Evolutionary conservation across 257 asterid genomes (phyloP).

Genomic region (Jacaranda mimosifolia): DNA sequence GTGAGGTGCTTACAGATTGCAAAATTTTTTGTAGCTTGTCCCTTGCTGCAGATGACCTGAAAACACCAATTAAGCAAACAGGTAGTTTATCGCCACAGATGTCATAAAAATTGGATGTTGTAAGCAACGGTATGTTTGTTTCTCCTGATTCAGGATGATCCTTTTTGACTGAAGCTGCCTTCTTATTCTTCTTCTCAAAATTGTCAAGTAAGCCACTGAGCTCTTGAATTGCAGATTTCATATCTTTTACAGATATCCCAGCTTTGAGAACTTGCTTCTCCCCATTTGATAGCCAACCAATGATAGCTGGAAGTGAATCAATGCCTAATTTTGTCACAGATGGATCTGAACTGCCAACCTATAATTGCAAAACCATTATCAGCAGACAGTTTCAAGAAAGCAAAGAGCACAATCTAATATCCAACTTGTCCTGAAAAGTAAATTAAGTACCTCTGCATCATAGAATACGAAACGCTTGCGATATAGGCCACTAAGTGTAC

Average conservation of each 20-base stretch:
- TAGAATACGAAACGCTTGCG: conserved; percentile 69
- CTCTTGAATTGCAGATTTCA: conserved; percentile 80
- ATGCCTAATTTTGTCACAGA: conserved; percentile 64
- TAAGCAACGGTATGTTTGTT: conserved; percentile 58
- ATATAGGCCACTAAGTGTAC: conserved; percentile 83
- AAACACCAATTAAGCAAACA: conserved; percentile 86
- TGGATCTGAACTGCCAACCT: conserved; percentile 82
- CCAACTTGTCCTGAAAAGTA: neutral
- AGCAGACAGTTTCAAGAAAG: conserved; percentile 24
- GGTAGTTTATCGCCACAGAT: conserved; percentile 77
- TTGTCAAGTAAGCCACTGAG: conserved; percentile 73
- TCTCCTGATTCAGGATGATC: conserved; percentile 52
- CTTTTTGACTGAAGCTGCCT: conserved; percentile 60
- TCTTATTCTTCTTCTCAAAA: conserved; percentile 74
- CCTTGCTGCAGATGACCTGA: conserved; percentile 67
- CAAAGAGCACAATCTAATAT: neutral
- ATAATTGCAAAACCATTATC: conserved; percentile 22
- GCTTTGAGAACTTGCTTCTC: conserved; percentile 69
- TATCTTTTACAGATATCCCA: conserved; percentile 80
- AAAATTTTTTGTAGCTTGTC: conserved; percentile 71
- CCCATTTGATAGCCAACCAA: conserved; percentile 89
- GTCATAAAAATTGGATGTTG: conserved; percentile 67
- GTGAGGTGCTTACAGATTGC: conserved; percentile 59
- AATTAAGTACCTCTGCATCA: conserved; percentile 72
- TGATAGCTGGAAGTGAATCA: conserved; percentile 82